Percentiles rank a stretch among this genome's conserved stretches.
These are phyloP conservation scores for Candida maltosa DNA, from an alignment of 805 yeast species.

Conservation along the genomic window DNA sequence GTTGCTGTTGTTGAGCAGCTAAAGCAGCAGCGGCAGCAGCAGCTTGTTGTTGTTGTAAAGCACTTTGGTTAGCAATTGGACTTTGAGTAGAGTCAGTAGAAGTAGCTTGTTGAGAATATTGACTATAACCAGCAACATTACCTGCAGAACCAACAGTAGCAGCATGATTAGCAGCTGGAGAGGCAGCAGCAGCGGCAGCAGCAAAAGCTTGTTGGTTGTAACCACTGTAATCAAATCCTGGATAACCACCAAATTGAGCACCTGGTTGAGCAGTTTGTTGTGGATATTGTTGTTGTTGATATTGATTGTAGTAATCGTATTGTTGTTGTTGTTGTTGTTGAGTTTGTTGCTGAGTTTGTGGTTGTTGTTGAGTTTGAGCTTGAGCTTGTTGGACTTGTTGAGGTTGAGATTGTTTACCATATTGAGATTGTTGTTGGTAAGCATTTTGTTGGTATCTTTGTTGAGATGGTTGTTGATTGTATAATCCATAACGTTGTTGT, in stretches of 20 bases:
- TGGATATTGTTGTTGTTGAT: conserved; percentile 38
- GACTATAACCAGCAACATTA: conserved; percentile 12
- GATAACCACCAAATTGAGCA: conserved; percentile 40
- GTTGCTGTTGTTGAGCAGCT: conserved; percentile 14
- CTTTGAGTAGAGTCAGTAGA: conserved; percentile 27
- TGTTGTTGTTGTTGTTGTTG: conserved; percentile 19
- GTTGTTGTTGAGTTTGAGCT: conserved; percentile 17
- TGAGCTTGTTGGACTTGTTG: conserved; percentile 19
- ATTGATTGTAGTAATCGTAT: conserved; percentile 32
- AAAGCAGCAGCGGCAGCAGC: conserved; percentile 7
- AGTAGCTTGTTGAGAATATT: conserved; percentile 11
- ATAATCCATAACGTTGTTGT: conserved; percentile 14
- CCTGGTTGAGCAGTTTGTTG: conserved; percentile 43
- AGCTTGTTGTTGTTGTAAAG: conserved; percentile 16
- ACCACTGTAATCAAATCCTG: conserved; percentile 40
- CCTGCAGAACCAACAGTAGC: conserved; percentile 18
- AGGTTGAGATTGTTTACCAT: conserved; percentile 11
- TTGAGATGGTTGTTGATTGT: conserved; percentile 10
- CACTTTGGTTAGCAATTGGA: conserved; percentile 24
- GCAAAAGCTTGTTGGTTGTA: conserved; percentile 34
- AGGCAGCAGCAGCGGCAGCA: conserved; percentile 23
- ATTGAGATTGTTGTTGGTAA: conserved; percentile 13
- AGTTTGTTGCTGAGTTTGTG: conserved; percentile 16
- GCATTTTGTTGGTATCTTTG: conserved; percentile 8
- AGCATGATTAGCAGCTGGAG: conserved; percentile 25